These are phyloP conservation scores for Fagopyrum homotropicum DNA, from an alignment of 148 eudicot genomes.

Conservation along the genomic window DNA sequence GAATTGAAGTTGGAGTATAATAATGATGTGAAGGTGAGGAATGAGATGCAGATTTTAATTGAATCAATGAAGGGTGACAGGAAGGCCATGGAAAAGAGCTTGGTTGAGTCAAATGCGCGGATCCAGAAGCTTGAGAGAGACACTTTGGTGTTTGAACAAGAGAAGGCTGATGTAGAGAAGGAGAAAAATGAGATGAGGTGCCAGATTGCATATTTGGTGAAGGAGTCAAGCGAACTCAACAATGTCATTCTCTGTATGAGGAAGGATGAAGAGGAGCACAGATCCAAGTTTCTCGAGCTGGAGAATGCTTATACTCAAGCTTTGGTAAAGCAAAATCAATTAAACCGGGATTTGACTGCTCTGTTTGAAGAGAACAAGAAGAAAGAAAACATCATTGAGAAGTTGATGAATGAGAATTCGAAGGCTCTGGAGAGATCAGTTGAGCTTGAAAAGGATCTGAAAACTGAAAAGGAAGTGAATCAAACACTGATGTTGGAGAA, in stretches of 20 bases:
- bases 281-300: conserved; percentile 22
- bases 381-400: conserved; percentile 25
- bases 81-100: conserved; percentile 18
- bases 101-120: conserved; percentile 23
- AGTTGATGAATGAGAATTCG: conserved; percentile 29
- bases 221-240: conserved; percentile 21
- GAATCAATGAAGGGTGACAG: conserved; percentile 25
- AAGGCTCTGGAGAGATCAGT: conserved; percentile 23
- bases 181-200: conserved; percentile 20
- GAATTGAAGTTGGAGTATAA: conserved; percentile 19
- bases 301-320: conserved; percentile 37
- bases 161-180: conserved; percentile 17
- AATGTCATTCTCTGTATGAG: conserved; percentile 22
- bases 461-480: conserved; percentile 12
- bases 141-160: conserved; percentile 24
- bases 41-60: conserved; percentile 29
- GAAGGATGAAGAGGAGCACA: conserved; percentile 29
- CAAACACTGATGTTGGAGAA: conserved; percentile 33
- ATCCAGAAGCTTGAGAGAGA: conserved; percentile 30
- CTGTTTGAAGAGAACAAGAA: conserved; percentile 35
- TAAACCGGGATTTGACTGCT: conserved; percentile 19
- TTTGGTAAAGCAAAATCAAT: conserved; percentile 23
- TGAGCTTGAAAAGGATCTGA: conserved; percentile 25
- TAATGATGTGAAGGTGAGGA: conserved; percentile 20
- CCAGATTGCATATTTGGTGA: conserved; percentile 34